phyloP scores from a whole-genome alignment of 2,329 filamentous ascomycete genomes.

The Aureobasidium sp. region DNA sequence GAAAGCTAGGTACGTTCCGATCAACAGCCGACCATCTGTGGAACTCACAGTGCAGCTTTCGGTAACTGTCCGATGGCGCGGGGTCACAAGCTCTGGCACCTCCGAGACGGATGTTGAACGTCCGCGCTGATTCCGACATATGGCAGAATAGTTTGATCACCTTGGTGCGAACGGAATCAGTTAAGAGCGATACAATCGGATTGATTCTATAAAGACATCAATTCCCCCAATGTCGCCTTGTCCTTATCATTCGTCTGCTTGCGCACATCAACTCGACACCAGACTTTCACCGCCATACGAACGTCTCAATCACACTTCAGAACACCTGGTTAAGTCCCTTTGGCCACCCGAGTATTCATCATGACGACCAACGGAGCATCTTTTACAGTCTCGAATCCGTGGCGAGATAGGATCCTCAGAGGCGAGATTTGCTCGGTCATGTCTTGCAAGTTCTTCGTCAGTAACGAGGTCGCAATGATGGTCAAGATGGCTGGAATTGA shows the following conservation, averaged over 20 bases:
- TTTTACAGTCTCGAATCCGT: conserved; percentile 1
- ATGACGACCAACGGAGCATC: background rate
- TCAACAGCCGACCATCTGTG: background rate
- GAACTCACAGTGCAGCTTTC: background rate
- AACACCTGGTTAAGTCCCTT: background rate
- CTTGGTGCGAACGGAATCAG: background rate
- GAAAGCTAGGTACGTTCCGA: background rate
- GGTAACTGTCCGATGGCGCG: background rate
- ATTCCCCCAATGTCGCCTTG: too few species aligned
- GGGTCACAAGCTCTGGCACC: background rate
- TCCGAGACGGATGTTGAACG: background rate
- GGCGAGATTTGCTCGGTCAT: conserved; percentile 8
- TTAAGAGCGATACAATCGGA: background rate
- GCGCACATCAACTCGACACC: background rate
- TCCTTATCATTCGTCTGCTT: background rate
- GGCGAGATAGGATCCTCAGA: background rate
- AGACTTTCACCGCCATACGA: background rate
- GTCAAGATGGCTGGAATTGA: conserved; percentile 37
- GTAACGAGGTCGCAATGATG: conserved; percentile 34
- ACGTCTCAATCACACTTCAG: background rate
- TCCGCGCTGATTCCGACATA: background rate
- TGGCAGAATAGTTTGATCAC: too few species aligned
- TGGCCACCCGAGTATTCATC: background rate
- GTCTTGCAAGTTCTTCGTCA: conserved; percentile 28
- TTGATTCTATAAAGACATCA: background rate